A percentile compares a stretch with the other conserved stretches of the same genome.
These are phyloP conservation scores for Castanea sativa DNA, from an alignment of 306 rosid genomes.

Conservation along the genomic window DNA sequence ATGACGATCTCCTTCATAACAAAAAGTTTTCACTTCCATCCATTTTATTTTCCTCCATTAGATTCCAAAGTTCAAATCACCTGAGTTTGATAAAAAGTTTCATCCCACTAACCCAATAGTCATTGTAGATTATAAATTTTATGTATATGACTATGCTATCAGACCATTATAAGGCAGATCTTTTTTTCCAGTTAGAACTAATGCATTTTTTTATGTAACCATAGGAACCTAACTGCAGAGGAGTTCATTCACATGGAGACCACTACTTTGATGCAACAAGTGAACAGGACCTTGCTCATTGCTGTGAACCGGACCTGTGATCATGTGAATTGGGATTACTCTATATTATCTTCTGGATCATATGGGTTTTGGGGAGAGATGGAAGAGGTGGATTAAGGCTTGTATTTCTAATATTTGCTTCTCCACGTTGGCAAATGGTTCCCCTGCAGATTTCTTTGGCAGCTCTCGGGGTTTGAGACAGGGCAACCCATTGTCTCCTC, in stretches of 20 bases:
- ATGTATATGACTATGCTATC: neutral
- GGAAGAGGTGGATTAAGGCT: no score
- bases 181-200: neutral
- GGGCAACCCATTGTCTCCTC: no score
- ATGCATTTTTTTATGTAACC: neutral
- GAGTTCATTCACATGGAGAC: constrained; percentile 47
- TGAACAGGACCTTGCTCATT: constrained; percentile 18
- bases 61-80: neutral
- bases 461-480: no score
- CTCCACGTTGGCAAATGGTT: no score
- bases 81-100: neutral
- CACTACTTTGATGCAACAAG: constrained; percentile 5
- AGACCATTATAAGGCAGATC: neutral
- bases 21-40: constrained; percentile 23
- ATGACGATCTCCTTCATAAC: constrained; percentile 35
- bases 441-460: no score
- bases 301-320: no score
- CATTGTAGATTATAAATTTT: neutral
- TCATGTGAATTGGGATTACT: no score
- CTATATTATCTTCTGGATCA: no score
- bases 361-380: no score
- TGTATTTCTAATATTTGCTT: no score
- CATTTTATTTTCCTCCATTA: neutral
- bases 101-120: neutral
- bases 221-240: constrained; percentile 40